A percentile compares a stretch with the other conserved stretches of the same genome.
Evolutionary conservation across 1,284 basidiomycete species (phyloP).

Genomic region (Abortiporus biennis): DNA sequence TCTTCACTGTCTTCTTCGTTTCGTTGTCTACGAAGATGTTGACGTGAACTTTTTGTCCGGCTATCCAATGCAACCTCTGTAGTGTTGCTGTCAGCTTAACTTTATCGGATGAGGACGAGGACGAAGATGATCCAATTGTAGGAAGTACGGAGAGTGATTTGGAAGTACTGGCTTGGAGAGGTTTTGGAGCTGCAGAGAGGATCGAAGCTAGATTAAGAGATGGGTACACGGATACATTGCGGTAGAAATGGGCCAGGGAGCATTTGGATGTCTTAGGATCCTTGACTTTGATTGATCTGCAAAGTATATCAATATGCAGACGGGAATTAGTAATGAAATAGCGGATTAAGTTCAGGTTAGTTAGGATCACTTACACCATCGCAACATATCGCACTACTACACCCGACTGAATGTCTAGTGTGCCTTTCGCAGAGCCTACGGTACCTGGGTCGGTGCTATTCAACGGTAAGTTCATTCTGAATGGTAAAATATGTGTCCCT

Average conservation of each 20-base stretch:
- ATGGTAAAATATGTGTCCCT: constrained; percentile 73
- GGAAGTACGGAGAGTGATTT: constrained; percentile 63
- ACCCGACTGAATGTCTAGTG: constrained; percentile 47
- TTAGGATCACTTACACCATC: constrained; percentile 55
- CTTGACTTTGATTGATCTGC: constrained; percentile 77
- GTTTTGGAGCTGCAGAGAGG: constrained; percentile 57
- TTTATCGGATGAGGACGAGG: no score
- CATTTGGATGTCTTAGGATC: constrained; percentile 53
- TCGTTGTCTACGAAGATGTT: constrained; percentile 70
- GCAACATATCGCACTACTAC: constrained; percentile 80
- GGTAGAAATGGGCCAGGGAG: constrained; percentile 91
- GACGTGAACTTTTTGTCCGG: constrained; percentile 80
- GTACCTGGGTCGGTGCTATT: constrained; percentile 39
- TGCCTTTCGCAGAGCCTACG: constrained; percentile 65
- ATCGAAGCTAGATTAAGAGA: constrained; percentile 63
- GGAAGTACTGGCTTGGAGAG: constrained; percentile 55
- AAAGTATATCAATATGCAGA: no score
- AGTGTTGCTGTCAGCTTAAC: constrained; percentile 72
- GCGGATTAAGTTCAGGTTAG: no score
- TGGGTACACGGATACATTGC: constrained; percentile 81
- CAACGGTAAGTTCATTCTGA: constrained; percentile 71
- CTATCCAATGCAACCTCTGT: constrained; percentile 78
- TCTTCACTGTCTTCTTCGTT: constrained; percentile 70
- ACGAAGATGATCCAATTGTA: constrained; percentile 23
- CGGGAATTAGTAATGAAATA: no score